phyloP scores from a whole-genome alignment of 2,329 filamentous ascomycete genomes.

The Ophiostoma himal-ulmi region DNA sequence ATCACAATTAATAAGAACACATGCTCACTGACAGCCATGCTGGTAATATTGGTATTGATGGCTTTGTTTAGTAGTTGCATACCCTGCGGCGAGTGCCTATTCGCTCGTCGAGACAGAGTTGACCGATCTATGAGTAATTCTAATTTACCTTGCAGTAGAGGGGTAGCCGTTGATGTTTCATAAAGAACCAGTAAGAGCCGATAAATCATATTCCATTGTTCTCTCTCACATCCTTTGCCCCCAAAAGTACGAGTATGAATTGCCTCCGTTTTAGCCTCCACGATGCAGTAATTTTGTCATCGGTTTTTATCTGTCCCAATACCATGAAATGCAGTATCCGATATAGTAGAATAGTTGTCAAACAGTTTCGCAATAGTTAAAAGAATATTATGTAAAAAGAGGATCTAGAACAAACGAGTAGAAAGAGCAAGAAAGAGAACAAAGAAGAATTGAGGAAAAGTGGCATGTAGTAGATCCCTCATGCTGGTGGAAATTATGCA shows the following conservation, averaged over 20 bases:
- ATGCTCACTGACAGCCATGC: neutral
- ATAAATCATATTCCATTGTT: neutral
- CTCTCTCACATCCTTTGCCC: neutral
- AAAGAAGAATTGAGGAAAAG: neutral
- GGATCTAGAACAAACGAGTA: neutral
- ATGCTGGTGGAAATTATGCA: neutral
- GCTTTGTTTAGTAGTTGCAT: neutral
- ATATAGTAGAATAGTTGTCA: neutral
- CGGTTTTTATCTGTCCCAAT: neutral
- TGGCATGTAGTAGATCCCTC: neutral
- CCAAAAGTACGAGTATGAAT: neutral
- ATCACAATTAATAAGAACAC: neutral
- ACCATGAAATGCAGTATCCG: neutral
- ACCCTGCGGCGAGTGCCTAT: neutral
- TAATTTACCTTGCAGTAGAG: neutral
- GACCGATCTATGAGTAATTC: neutral
- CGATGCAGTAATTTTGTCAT: neutral
- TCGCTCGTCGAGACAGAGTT: neutral
- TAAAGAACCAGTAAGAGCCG: neutral
- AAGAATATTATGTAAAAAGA: neutral
- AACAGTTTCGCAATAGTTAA: neutral
- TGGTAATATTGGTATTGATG: neutral
- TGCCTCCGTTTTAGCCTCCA: slow-evolving; percentile 3
- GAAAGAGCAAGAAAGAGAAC: neutral
- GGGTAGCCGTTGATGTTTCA: neutral